Conservation (phyloP, 1,139 yeast species). For the Hanseniaspora gamundiae region DNA sequence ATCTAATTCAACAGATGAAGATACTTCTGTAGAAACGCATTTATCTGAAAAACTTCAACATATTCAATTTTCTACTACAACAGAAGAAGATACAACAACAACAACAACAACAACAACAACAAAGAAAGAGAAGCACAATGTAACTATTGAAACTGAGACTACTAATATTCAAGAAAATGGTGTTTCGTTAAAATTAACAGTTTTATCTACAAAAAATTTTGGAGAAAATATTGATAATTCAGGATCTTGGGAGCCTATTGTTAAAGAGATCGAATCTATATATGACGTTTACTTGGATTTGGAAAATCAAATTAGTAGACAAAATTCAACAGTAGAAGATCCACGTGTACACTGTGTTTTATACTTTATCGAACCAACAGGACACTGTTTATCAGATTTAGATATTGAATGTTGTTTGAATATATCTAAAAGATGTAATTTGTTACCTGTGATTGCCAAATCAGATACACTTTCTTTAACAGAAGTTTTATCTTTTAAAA, state of each 20-base stretch:
- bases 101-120: slow-evolving; percentile 7
- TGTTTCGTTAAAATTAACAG: slow-evolving; percentile 72
- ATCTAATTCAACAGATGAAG: no score
- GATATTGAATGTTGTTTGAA: slow-evolving; percentile 84
- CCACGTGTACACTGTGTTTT: slow-evolving; percentile 78
- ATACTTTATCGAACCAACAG: slow-evolving; percentile 93
- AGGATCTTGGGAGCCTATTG: slow-evolving; percentile 88
- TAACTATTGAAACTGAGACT: slow-evolving; percentile 53
- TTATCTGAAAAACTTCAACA: slow-evolving; percentile 9
- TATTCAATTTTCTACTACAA: slow-evolving; percentile 9
- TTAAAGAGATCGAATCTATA: slow-evolving; percentile 77
- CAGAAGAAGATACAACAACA: slow-evolving; percentile 14
- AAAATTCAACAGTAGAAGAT: slow-evolving; percentile 39
- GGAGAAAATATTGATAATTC: slow-evolving; percentile 85
- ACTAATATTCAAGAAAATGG: slow-evolving; percentile 88
- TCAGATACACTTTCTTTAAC: slow-evolving; percentile 87
- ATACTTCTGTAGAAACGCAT: slow-evolving; percentile 15
- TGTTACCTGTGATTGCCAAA: slow-evolving; percentile 91
- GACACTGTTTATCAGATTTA: slow-evolving; percentile 80
- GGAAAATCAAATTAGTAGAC: slow-evolving; percentile 77
- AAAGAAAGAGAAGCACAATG: slow-evolving; percentile 28
- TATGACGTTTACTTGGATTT: slow-evolving; percentile 82
- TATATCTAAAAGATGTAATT: slow-evolving; percentile 82
- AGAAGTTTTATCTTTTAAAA: slow-evolving; percentile 67
- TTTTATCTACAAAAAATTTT: slow-evolving; percentile 88